Conservation (phyloP, 2,329 filamentous ascomycete species). For the Aureobasidium subglaciale region DNA sequence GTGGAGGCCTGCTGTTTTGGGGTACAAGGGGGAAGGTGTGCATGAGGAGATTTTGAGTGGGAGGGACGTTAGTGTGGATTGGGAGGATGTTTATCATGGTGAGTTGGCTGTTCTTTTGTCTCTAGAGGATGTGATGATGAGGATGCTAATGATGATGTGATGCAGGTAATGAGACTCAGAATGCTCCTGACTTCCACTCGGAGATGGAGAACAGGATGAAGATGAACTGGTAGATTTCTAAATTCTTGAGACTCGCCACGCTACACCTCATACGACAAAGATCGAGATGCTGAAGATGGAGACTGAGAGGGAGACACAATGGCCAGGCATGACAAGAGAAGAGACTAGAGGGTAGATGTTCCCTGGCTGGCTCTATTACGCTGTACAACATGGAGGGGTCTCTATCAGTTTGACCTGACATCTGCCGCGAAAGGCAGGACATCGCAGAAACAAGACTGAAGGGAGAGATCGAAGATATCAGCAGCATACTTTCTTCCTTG, state of each 20-base stretch:
- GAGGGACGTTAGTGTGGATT: slow-evolving; percentile 67
- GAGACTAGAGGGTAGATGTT: too few relatives aligned
- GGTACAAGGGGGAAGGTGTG: slow-evolving; percentile 49
- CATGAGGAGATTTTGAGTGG: slow-evolving; percentile 87
- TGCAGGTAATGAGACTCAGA: slow-evolving; percentile 60
- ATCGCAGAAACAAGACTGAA: not conserved
- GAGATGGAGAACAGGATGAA: slow-evolving; percentile 91
- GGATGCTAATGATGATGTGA: not conserved
- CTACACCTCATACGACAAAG: too few relatives aligned
- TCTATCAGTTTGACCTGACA: not conserved
- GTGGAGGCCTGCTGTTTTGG: slow-evolving; percentile 67
- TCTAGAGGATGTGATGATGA: slow-evolving; percentile 16
- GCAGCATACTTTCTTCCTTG: not conserved
- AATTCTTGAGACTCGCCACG: too few relatives aligned
- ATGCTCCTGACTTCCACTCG: slow-evolving; percentile 68
- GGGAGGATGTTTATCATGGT: slow-evolving; percentile 91
- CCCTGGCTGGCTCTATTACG: not conserved
- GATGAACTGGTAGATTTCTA: slow-evolving; percentile 58
- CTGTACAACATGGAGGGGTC: not conserved
- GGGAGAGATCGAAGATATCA: not conserved
- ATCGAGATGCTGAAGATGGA: not conserved
- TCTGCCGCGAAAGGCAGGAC: not conserved
- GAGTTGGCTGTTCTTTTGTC: slow-evolving; percentile 26
- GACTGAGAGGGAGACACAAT: too few relatives aligned
- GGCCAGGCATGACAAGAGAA: too few relatives aligned